Percentiles rank a stretch among this genome's conserved stretches.
phyloP scores from a whole-genome alignment of 2,329 filamentous ascomycete genomes.

The Thielaviopsis punctulata region DNA sequence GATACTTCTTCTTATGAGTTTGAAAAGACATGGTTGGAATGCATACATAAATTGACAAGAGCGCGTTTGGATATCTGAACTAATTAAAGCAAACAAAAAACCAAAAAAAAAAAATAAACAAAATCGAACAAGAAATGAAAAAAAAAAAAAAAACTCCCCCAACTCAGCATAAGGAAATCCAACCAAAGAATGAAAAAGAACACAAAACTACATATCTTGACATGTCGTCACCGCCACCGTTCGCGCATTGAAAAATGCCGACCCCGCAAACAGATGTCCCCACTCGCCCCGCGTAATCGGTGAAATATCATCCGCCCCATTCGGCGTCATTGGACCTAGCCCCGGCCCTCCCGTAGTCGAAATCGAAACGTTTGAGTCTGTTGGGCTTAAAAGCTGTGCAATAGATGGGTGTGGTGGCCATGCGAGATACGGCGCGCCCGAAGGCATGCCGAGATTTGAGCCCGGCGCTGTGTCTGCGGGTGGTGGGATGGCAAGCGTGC shows the following conservation, averaged over 20 bases:
- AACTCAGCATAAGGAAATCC: conserved; percentile 1
- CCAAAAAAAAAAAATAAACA: background rate
- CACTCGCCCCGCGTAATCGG: conserved; percentile 45
- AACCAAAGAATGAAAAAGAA: conserved; percentile 3
- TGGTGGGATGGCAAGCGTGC: background rate
- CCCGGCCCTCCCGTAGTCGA: conserved; percentile 6
- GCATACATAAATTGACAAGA: no score
- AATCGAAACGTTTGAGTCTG: conserved; percentile 1
- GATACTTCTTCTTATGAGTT: no score
- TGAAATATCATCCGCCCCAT: conserved; percentile 43
- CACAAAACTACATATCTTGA: conserved; percentile 2
- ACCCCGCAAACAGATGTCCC: conserved; percentile 40
- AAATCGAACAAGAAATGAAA: conserved; percentile 6
- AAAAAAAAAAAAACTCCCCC: background rate
- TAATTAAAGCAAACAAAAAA: background rate
- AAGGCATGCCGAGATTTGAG: background rate
- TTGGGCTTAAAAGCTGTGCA: conserved; percentile 8
- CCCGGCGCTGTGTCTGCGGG: background rate
- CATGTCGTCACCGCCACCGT: conserved; percentile 36
- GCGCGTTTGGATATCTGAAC: background rate
- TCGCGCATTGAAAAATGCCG: conserved; percentile 22
- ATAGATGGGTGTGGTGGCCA: conserved; percentile 6
- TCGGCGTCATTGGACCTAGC: conserved; percentile 37
- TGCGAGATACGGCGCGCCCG: background rate
- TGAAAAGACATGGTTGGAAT: no score